phyloP scores from a whole-genome alignment of 1,139 yeast genomes.

The Arxiozyma telluris region DNA sequence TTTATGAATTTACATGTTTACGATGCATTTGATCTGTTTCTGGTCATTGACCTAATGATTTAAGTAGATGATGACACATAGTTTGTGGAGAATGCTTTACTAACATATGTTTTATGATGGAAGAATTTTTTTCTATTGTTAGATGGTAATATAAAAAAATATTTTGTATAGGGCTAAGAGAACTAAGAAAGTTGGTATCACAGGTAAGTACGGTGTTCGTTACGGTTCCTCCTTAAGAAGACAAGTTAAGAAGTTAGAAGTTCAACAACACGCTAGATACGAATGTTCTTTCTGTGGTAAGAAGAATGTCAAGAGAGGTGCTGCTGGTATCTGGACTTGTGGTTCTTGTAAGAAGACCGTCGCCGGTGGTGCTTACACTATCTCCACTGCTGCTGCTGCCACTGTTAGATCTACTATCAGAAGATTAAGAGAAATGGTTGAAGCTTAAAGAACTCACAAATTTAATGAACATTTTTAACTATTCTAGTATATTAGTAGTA shows the following conservation, averaged over 20 bases:
- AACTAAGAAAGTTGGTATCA: conserved; percentile 99
- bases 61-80: neutral
- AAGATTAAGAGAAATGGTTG: conserved; percentile 99
- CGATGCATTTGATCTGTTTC: neutral
- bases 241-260: conserved; percentile 98
- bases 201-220: conserved; percentile 99
- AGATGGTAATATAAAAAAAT: neutral
- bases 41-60: neutral
- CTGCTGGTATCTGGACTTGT: conserved; percentile 99
- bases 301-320: conserved; percentile 95
- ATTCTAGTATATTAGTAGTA: conserved; percentile 1
- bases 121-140: neutral
- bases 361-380: conserved; percentile 99
- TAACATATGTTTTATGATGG: conserved; percentile 3
- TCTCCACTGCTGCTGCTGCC: conserved; percentile 99
- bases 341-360: conserved; percentile 89
- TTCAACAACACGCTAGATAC: conserved; percentile 98
- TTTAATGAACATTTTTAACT: conserved; percentile 2
- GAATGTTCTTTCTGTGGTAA: conserved; percentile 99
- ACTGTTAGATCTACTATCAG: conserved; percentile 99
- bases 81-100: conserved; percentile 2
- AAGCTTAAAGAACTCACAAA: conserved; percentile 55
- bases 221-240: conserved; percentile 99
- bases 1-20: no score
- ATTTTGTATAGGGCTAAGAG: conserved; percentile 75